phyloP scores from a whole-genome alignment of 2,329 filamentous ascomycete genomes.

The Berkeleyomyces basicola region DNA sequence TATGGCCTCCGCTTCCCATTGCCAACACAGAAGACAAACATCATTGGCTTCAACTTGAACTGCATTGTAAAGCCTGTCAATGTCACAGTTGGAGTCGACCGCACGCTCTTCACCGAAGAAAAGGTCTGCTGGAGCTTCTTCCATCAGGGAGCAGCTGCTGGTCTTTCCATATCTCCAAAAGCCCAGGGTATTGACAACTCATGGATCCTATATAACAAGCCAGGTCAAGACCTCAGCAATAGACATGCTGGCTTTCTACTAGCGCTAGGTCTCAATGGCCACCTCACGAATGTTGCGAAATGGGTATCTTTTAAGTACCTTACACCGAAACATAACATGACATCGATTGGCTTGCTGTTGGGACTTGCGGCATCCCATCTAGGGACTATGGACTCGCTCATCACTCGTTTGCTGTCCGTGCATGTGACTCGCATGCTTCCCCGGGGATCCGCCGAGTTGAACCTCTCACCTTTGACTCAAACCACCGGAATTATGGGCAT shows the following conservation, averaged over 20 bases:
- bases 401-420: slow-evolving; percentile 83
- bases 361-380: slow-evolving; percentile 86
- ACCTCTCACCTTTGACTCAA: slow-evolving; percentile 81
- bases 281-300: slow-evolving; percentile 85
- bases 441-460: slow-evolving; percentile 80
- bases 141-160: slow-evolving; percentile 86
- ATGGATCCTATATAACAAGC: slow-evolving; percentile 98
- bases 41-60: slow-evolving; percentile 79
- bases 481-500: slow-evolving; percentile 97
- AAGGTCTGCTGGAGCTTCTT: slow-evolving; percentile 99
- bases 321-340: slow-evolving; percentile 99
- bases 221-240: slow-evolving; percentile 69
- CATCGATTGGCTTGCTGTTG: slow-evolving; percentile 84
- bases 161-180: slow-evolving; percentile 73
- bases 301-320: slow-evolving; percentile 98
- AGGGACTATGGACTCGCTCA: slow-evolving; percentile 92
- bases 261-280: slow-evolving; percentile 81
- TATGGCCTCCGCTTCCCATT: slow-evolving; percentile 78
- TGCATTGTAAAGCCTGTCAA: slow-evolving; percentile 86
- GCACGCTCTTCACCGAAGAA: slow-evolving; percentile 74
- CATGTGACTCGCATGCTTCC: slow-evolving; percentile 93
- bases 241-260: slow-evolving; percentile 90
- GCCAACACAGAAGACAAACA: slow-evolving; percentile 78
- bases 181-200: slow-evolving; percentile 94
- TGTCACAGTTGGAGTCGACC: slow-evolving; percentile 85